These are phyloP conservation scores for Scedosporium minutisporum DNA, from an alignment of 2,329 filamentous ascomycete genomes.

Conservation along the genomic window DNA sequence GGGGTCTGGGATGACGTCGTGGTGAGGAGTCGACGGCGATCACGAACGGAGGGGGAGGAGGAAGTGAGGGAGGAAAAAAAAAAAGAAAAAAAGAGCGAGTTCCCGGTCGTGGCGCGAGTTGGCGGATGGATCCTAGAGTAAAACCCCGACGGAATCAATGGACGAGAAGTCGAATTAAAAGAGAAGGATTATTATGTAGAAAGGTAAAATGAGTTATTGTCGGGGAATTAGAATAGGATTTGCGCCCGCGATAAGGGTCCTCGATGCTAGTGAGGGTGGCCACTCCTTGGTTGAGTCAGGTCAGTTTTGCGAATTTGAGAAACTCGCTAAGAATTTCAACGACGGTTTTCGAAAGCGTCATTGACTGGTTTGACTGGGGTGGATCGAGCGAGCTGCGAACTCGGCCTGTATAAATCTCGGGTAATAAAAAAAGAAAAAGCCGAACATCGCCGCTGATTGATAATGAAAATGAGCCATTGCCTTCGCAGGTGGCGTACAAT, in stretches of 20 bases:
- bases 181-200: too few species aligned
- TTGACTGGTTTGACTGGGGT: not conserved
- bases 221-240: too few species aligned
- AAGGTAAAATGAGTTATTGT: too few species aligned
- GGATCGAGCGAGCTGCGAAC: not conserved
- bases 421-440: not conserved
- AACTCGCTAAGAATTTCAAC: too few species aligned
- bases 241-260: too few species aligned
- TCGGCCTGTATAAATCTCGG: not conserved
- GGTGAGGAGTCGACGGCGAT: not conserved
- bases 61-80: not conserved
- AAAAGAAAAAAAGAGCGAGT: not conserved
- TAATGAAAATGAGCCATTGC: not conserved
- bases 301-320: too few species aligned
- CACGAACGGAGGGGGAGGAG: not conserved
- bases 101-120: not conserved
- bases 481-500: not conserved
- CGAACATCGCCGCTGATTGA: not conserved
- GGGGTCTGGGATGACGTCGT: not conserved
- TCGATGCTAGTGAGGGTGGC: too few species aligned
- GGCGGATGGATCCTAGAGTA: not conserved
- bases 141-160: not conserved
- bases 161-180: too few species aligned
- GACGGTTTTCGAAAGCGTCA: not conserved
- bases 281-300: too few species aligned